Conservation (phyloP, 2,329 filamentous ascomycete species). For the Chrysosporium keratinophilum region DNA sequence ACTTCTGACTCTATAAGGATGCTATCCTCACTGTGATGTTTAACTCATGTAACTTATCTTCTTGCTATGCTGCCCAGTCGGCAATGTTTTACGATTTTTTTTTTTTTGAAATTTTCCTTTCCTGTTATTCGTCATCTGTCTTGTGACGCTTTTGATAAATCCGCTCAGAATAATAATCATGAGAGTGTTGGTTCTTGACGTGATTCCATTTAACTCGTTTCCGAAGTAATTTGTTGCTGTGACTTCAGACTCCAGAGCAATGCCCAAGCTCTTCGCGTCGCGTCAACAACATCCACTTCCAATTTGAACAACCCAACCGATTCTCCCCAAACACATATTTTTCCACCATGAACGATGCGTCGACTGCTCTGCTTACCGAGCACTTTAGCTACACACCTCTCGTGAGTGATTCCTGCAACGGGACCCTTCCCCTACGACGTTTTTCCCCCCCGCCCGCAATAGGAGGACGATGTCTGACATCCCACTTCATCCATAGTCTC, state of each 20-base stretch:
- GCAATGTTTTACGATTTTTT: background rate
- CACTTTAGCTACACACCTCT: conserved; percentile 91
- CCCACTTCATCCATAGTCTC: conserved; percentile 47
- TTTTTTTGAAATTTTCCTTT: background rate
- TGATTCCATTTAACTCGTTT: too few species aligned
- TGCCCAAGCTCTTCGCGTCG: background rate
- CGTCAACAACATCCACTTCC: background rate
- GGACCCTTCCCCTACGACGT: conserved; percentile 8
- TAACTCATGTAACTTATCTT: background rate
- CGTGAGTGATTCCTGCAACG: conserved; percentile 43
- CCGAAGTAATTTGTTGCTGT: too few species aligned
- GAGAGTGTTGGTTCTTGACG: too few species aligned
- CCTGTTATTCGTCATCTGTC: background rate
- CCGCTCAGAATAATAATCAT: too few species aligned
- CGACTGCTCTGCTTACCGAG: conserved; percentile 67
- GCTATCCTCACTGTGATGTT: background rate
- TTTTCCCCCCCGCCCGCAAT: background rate
- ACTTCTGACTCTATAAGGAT: background rate
- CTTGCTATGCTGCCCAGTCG: background rate
- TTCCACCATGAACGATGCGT: conserved; percentile 34
- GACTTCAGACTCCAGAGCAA: too few species aligned
- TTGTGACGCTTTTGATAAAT: background rate
- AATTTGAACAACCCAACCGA: background rate
- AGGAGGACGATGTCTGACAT: background rate
- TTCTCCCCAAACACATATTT: background rate